Percentiles rank a stretch among this genome's conserved stretches.
Evolutionary conservation across 2,329 filamentous ascomycete species (phyloP).

Genomic region (Fusarium tjaetaba): DNA sequence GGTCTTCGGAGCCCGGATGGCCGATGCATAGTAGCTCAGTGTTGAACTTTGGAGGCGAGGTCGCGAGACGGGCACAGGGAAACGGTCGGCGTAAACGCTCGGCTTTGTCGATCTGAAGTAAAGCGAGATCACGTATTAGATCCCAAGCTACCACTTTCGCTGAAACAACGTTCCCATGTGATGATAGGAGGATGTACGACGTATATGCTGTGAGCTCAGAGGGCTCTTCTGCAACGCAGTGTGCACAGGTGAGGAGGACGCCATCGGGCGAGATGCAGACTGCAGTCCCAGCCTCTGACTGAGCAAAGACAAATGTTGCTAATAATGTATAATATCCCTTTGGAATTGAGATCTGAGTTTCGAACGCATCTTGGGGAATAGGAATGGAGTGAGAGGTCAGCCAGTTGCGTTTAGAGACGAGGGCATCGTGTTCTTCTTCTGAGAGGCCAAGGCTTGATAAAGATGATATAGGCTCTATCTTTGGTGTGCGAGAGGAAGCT

Average conservation of each 20-base stretch:
- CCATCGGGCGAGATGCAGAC: slow-evolving; percentile 58
- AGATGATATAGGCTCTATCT: background rate
- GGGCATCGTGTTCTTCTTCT: background rate
- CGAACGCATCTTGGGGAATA: slow-evolving; percentile 15
- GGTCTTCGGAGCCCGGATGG: slow-evolving; percentile 52
- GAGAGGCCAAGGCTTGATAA: background rate
- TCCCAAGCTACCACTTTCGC: slow-evolving; percentile 56
- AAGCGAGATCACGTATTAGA: slow-evolving; percentile 55
- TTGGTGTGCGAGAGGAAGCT: background rate
- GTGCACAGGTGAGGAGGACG: slow-evolving; percentile 60
- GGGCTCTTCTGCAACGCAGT: slow-evolving; percentile 58
- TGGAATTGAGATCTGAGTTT: background rate
- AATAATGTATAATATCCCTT: slow-evolving; percentile 1
- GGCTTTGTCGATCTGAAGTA: slow-evolving; percentile 53
- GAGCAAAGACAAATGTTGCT: slow-evolving; percentile 58
- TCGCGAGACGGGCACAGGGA: slow-evolving; percentile 31
- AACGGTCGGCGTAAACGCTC: slow-evolving; percentile 31
- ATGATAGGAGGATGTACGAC: slow-evolving; percentile 56
- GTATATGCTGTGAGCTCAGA: slow-evolving; percentile 45
- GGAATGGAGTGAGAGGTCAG: slow-evolving; percentile 31
- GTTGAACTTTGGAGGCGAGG: slow-evolving; percentile 26
- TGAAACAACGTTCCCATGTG: slow-evolving; percentile 51
- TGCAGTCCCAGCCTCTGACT: slow-evolving; percentile 61
- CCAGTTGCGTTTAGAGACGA: slow-evolving; percentile 30
- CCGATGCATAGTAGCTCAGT: slow-evolving; percentile 47